Evolutionary conservation across 2,329 filamentous ascomycete genomes (phyloP), one percentile per base, ranked within the genome.

Genomic region (Fusarium tricinctum): DNA sequence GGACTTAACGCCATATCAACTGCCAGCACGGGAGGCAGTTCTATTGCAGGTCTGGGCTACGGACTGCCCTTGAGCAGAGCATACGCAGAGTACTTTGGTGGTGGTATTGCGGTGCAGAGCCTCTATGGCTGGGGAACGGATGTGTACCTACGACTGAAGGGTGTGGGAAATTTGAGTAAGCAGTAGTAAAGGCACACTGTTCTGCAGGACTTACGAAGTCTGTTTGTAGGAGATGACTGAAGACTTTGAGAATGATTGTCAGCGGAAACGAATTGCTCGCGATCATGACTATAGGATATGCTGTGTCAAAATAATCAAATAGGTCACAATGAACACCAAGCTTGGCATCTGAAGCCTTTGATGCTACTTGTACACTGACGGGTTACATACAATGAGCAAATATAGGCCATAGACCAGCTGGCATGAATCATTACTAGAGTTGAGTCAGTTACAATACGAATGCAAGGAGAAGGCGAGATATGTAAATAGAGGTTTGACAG

Each of bases 61-160:
- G 96, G 96, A 1, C 78, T 99, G 66, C 96, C 96, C 2, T 81
- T 99, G 22, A 94, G 94, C 53, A 86, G 96, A 65, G 95, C 96
- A 0, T 99, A 99, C 76, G 96, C 96, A 1, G 95, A 99, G 82
- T 99, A 98, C 75, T 99, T 99, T 83, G 96, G 96, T 3, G 96
- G 96, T 1, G 94, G 94, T 4, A 96, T 99, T 60, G 90, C 90
- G 6, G 90, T 99, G n/a, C 95, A 99, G 84, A 97, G 93, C 77
- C 80, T 98, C 46, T 96, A 93, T 83, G 95, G 96, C 6, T 99
- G 96, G 96, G 96, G 88, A 6, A 89, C 88, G 8, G 89, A 92
- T 74, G 89, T 92, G 2, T 92, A 91, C 73, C 76, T 92, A 46
- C 81, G 87, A 48, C 77, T 92, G 42, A 89, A 89, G 76, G 88